Conservation (phyloP, 2,329 filamentous ascomycete genomes). For the Colletotrichum spinosum region DNA sequence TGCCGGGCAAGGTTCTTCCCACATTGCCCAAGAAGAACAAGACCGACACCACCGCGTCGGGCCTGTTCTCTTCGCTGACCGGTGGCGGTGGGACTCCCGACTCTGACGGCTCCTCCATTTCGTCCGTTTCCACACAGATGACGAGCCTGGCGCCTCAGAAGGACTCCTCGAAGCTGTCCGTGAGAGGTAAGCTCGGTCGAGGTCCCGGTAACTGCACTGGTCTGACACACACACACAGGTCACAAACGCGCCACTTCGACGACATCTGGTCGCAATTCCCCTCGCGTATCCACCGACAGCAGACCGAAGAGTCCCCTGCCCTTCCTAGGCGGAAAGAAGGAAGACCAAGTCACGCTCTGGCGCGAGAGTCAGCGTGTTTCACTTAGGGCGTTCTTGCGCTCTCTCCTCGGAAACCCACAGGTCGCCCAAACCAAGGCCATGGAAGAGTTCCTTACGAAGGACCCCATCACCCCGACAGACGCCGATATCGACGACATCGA, state of each 20-base stretch:
- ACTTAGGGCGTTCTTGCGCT: constrained; percentile 89
- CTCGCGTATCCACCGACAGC: constrained; percentile 59
- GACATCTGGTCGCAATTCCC: constrained; percentile 52
- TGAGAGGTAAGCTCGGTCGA: constrained; percentile 51
- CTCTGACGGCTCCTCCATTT: constrained; percentile 83
- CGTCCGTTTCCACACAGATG: constrained; percentile 79
- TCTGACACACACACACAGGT: constrained; percentile 43
- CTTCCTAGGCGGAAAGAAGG: constrained; percentile 44
- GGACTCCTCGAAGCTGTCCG: constrained; percentile 53
- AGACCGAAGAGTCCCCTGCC: constrained; percentile 44
- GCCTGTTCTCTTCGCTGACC: constrained; percentile 62
- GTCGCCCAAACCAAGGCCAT: constrained; percentile 87
- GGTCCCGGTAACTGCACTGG: background rate
- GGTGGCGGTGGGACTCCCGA: constrained; percentile 72
- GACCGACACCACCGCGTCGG: constrained; percentile 74
- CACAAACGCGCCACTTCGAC: constrained; percentile 48
- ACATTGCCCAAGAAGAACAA: constrained; percentile 94
- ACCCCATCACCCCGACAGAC: constrained; percentile 80
- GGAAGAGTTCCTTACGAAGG: constrained; percentile 80
- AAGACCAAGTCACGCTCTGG: constrained; percentile 65
- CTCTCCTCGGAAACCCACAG: constrained; percentile 84
- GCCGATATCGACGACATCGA: constrained; percentile 87
- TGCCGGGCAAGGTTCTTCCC: constrained; percentile 90
- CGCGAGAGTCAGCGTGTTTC: constrained; percentile 93
- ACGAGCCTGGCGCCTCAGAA: constrained; percentile 49